phyloP scores from a whole-genome alignment of 2,329 filamentous ascomycete genomes.

The Talaromyces sp. region DNA sequence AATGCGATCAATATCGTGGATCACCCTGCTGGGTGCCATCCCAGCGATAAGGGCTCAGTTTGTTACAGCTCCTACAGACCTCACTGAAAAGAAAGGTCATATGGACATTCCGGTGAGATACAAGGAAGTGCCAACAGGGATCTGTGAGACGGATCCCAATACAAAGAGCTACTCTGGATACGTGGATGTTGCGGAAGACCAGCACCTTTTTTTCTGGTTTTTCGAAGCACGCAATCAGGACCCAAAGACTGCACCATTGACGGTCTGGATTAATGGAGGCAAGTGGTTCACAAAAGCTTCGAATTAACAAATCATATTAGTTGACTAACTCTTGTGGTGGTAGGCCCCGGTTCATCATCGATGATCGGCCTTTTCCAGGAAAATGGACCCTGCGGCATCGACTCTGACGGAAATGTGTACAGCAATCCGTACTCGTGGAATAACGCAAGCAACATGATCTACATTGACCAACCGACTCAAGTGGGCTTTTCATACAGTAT shows the following conservation, averaged over 20 bases:
- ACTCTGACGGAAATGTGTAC: slow-evolving; percentile 40
- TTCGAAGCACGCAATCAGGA: slow-evolving; percentile 49
- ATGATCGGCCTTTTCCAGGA: slow-evolving; percentile 41
- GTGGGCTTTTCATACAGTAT: slow-evolving; percentile 54
- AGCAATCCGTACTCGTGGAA: slow-evolving; percentile 55
- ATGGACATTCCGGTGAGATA: slow-evolving; percentile 43
- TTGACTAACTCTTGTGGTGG: not conserved
- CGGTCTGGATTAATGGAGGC: slow-evolving; percentile 48
- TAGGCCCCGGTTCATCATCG: slow-evolving; percentile 40
- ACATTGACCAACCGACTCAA: slow-evolving; percentile 61
- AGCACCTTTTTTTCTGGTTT: slow-evolving; percentile 64
- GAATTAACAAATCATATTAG: not conserved
- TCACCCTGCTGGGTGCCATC: slow-evolving; percentile 6
- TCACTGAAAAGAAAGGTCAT: slow-evolving; percentile 33
- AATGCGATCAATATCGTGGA: slow-evolving; percentile 10
- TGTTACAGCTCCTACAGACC: slow-evolving; percentile 32
- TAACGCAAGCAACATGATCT: slow-evolving; percentile 60
- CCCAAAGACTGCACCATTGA: slow-evolving; percentile 40
- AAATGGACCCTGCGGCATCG: slow-evolving; percentile 42
- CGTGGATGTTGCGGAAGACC: slow-evolving; percentile 49
- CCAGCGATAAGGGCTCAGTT: slow-evolving; percentile 27
- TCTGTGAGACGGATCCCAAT: slow-evolving; percentile 54
- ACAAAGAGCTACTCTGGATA: slow-evolving; percentile 58
- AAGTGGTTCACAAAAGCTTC: slow-evolving; percentile 33
- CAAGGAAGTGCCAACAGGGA: slow-evolving; percentile 45